phyloP scores from a whole-genome alignment of 495 filamentous ascomycete species.

The Neurospora sp. region DNA sequence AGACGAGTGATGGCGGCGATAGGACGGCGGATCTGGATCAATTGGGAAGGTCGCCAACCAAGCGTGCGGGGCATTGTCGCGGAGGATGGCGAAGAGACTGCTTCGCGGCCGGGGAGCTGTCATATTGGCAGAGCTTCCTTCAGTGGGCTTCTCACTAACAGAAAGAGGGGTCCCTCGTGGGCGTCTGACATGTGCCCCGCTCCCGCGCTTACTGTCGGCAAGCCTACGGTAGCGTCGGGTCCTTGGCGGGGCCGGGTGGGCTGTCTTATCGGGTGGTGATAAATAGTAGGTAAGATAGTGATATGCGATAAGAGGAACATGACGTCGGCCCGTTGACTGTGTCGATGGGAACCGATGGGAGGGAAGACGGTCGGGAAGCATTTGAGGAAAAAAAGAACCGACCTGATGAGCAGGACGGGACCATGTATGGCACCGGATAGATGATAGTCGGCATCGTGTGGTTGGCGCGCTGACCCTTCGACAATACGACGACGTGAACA shows the following conservation, averaged over 20 bases:
- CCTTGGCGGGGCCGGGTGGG: neutral
- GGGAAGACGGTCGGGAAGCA: no score
- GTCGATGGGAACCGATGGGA: neutral
- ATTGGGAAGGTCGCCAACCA: constrained; percentile 24
- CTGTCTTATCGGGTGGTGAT: neutral
- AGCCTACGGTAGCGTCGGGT: neutral
- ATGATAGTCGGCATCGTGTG: no score
- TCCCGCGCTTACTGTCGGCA: neutral
- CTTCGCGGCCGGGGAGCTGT: neutral
- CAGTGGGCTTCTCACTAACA: neutral
- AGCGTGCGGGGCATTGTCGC: constrained; percentile 29
- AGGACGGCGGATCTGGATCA: neutral
- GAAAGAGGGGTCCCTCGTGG: neutral
- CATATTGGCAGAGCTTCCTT: neutral
- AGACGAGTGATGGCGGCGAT: neutral
- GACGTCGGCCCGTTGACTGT: neutral
- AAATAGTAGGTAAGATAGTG: no score
- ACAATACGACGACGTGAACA: no score
- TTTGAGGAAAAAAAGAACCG: no score
- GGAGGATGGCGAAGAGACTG: neutral
- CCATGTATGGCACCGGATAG: no score
- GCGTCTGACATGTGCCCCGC: neutral
- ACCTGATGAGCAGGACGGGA: no score
- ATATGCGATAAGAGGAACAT: neutral
- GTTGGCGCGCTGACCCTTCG: no score